A percentile compares a stretch with the other conserved stretches of the same genome.
Conservation (phyloP, 2,329 filamentous ascomycete species). For the Xenoacremonium recifei region DNA sequence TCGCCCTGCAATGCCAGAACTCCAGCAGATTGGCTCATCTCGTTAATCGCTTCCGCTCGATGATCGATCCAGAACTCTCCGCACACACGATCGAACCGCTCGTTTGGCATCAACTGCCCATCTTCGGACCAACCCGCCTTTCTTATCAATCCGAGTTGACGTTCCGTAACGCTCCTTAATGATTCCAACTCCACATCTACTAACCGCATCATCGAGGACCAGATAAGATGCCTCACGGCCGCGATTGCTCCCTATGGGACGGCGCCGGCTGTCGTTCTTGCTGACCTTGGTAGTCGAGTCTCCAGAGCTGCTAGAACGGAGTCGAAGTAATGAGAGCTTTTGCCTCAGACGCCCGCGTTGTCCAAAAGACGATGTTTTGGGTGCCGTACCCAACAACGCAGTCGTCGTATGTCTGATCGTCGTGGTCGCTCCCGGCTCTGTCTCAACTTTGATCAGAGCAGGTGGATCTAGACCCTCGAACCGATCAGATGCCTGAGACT, state of each 20-base stretch:
- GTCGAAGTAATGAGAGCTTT: conserved; percentile 31
- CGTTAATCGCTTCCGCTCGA: conserved; percentile 15
- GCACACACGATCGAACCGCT: conserved; percentile 32
- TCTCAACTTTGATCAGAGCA: no score
- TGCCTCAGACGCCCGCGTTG: conserved; percentile 19
- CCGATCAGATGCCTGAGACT: no score
- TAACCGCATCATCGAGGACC: conserved; percentile 6
- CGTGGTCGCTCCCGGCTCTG: no score
- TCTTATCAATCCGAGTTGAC: conserved; percentile 17
- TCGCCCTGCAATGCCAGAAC: not conserved
- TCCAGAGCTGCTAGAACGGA: conserved; percentile 17
- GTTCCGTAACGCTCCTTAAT: conserved; percentile 2
- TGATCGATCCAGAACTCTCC: conserved; percentile 31
- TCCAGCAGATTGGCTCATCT: no score
- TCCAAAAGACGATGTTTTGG: conserved; percentile 1
- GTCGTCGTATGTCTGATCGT: no score
- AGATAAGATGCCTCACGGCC: conserved; percentile 3
- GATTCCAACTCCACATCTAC: conserved; percentile 5
- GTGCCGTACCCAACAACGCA: no score
- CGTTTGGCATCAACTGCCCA: conserved; percentile 35
- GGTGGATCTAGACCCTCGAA: no score
- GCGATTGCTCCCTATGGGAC: conserved; percentile 5
- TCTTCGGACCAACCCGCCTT: conserved; percentile 27
- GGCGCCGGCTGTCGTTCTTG: conserved; percentile 10
- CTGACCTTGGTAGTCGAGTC: conserved; percentile 6